Percentiles rank a stretch among this genome's conserved stretches.
Conservation (phyloP, 2,329 filamentous ascomycete genomes). For the Aspergillus tubingensis region DNA sequence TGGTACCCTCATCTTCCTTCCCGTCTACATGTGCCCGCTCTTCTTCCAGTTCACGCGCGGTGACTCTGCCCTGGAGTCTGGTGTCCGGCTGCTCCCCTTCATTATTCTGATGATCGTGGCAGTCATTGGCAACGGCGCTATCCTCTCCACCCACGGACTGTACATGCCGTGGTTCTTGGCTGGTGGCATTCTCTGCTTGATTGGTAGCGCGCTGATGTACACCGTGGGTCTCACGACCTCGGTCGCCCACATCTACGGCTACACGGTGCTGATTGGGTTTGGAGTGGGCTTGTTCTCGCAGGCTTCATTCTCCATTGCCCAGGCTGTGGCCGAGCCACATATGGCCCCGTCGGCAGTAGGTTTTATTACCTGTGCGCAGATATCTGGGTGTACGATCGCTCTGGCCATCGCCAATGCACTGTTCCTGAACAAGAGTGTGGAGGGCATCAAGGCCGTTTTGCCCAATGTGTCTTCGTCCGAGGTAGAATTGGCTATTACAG, state of each 20-base stretch:
- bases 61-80: slow-evolving; percentile 34
- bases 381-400: neutral
- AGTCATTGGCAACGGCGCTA: slow-evolving; percentile 23
- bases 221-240: slow-evolving; percentile 21
- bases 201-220: slow-evolving; percentile 25
- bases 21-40: slow-evolving; percentile 39
- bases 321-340: slow-evolving; percentile 4
- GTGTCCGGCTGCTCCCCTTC: slow-evolving; percentile 35
- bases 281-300: slow-evolving; percentile 25
- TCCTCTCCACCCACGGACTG: slow-evolving; percentile 18
- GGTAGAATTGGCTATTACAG: neutral
- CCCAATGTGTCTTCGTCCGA: neutral
- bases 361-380: slow-evolving; percentile 8
- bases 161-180: slow-evolving; percentile 28
- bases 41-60: slow-evolving; percentile 56
- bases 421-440: neutral
- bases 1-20: neutral
- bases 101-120: slow-evolving; percentile 21
- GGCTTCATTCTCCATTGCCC: slow-evolving; percentile 23
- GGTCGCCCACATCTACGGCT: slow-evolving; percentile 28
- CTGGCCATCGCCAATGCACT: neutral
- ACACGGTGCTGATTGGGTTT: slow-evolving; percentile 25
- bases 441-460: neutral
- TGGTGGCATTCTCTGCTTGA: slow-evolving; percentile 22
- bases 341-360: neutral